Conservation (phyloP, 208 protist genomes). For the Wallacemonas sp. region DNA sequence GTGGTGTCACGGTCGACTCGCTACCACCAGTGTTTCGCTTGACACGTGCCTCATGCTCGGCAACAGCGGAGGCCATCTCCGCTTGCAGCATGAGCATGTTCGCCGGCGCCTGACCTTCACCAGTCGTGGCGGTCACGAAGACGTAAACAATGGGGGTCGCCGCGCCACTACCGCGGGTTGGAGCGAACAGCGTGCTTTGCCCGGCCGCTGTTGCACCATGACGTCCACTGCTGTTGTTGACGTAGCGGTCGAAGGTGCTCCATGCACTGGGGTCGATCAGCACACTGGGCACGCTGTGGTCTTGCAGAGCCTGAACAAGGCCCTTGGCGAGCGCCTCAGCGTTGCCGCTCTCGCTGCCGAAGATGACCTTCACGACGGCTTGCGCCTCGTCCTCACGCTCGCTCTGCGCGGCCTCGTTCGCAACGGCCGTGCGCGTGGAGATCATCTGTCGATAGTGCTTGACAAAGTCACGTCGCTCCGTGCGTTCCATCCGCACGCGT, state of each 20-base stretch:
- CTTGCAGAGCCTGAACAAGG: constrained; percentile 48
- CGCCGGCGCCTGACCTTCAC: constrained; percentile 63
- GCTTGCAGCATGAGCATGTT: constrained; percentile 60
- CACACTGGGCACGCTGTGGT: constrained; percentile 37
- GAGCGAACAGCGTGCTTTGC: constrained; percentile 8
- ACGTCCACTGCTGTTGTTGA: constrained; percentile 12
- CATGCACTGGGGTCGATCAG: constrained; percentile 66
- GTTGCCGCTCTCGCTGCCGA: constrained; percentile 67
- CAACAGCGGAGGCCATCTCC: constrained; percentile 42
- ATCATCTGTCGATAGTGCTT: constrained; percentile 22
- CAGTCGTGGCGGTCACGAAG: constrained; percentile 68
- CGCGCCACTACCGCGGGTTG: not conserved
- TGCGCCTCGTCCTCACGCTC: constrained; percentile 5
- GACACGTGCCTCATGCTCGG: not conserved
- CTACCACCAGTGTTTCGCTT: not conserved
- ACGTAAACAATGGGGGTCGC: constrained; percentile 28
- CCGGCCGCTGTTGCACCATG: not conserved
- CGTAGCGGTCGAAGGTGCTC: constrained; percentile 39
- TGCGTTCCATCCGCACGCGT: constrained; percentile 4
- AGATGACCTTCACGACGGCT: constrained; percentile 57
- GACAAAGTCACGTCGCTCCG: constrained; percentile 30
- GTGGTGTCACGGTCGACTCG: not conserved
- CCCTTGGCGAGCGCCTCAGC: constrained; percentile 62
- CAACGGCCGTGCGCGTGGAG: constrained; percentile 12
- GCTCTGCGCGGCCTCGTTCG: not conserved